A percentile compares a stretch with the other conserved stretches of the same genome.
Conservation (phyloP, 106 monocot species). For the Ottelia alismoides region DNA sequence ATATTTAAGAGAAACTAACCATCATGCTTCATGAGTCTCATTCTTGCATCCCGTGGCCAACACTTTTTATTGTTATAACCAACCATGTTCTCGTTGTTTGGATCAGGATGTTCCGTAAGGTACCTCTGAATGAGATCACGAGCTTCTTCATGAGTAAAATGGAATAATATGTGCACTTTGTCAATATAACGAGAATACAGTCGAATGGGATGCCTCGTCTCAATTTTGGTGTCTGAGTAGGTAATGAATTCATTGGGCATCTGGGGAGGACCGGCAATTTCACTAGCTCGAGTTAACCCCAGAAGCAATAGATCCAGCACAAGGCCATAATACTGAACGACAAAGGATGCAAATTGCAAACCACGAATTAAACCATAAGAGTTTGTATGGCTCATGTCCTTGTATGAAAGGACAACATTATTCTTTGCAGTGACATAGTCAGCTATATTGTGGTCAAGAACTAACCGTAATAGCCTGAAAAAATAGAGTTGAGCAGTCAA, state of each 20-base stretch:
- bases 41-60: slow-evolving; percentile 99
- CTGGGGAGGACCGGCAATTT: slow-evolving; percentile 96
- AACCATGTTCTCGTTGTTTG: slow-evolving; percentile 99
- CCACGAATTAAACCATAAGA: slow-evolving; percentile 99
- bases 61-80: slow-evolving; percentile 99
- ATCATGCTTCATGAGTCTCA: slow-evolving; percentile 99
- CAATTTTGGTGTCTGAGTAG: slow-evolving; percentile 81
- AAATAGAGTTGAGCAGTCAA: not conserved
- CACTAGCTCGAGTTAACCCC: slow-evolving; percentile 96
- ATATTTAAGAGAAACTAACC: too few relatives aligned
- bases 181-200: slow-evolving; percentile 99
- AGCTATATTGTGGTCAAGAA: slow-evolving; percentile 98
- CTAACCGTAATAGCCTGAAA: slow-evolving; percentile 83
- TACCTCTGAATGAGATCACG: slow-evolving; percentile 96
- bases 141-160: slow-evolving; percentile 98
- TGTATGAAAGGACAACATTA: slow-evolving; percentile 97
- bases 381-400: slow-evolving; percentile 99
- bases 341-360: slow-evolving; percentile 99
- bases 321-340: slow-evolving; percentile 99
- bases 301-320: slow-evolving; percentile 96
- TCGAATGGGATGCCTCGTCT: slow-evolving; percentile 91
- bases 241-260: slow-evolving; percentile 99
- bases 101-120: slow-evolving; percentile 97
- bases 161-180: slow-evolving; percentile 89
- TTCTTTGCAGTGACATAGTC: slow-evolving; percentile 99